These are phyloP conservation scores for Xylariaceae sp. DNA, from an alignment of 2,329 filamentous ascomycete species.

Conservation along the genomic window DNA sequence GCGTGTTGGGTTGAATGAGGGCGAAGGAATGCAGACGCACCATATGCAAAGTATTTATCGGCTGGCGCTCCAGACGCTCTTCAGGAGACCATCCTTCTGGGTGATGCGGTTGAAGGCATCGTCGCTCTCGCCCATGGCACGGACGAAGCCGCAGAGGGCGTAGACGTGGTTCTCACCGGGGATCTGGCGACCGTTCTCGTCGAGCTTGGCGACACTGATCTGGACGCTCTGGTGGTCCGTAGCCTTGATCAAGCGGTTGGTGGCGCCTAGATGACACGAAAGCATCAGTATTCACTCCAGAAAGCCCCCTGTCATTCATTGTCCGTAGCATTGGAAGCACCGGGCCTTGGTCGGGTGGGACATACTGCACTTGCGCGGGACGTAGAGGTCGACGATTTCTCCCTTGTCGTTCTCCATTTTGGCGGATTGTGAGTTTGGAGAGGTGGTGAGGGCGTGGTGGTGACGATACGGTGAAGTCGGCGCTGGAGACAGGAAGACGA, in stretches of 20 bases:
- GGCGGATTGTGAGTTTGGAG: slow-evolving; percentile 27
- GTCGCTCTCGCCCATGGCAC: slow-evolving; percentile 96
- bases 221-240: slow-evolving; percentile 99
- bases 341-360: not conserved
- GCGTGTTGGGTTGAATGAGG: not conserved
- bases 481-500: slow-evolving; percentile 5
- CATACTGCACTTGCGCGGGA: slow-evolving; percentile 69
- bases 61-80: slow-evolving; percentile 88
- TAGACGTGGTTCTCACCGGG: slow-evolving; percentile 56
- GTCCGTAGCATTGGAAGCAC: not conserved
- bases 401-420: slow-evolving; percentile 99
- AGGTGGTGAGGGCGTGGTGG: slow-evolving; percentile 19
- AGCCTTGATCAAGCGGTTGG: slow-evolving; percentile 99
- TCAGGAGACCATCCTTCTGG: slow-evolving; percentile 94
- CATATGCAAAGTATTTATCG: slow-evolving; percentile 42
- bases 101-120: slow-evolving; percentile 93
- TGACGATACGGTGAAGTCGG: slow-evolving; percentile 22
- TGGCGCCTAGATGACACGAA: slow-evolving; percentile 33
- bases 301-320: too few species aligned
- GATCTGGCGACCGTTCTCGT: slow-evolving; percentile 92
- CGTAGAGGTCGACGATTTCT: slow-evolving; percentile 98
- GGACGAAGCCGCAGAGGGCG: slow-evolving; percentile 95
- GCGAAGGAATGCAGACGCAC: not conserved
- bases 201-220: slow-evolving; percentile 64
- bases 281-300: not conserved